Evolutionary conservation across 176 grass and related monocot genomes (phyloP).

Genomic region (Eremochloa ophiuroides): DNA sequence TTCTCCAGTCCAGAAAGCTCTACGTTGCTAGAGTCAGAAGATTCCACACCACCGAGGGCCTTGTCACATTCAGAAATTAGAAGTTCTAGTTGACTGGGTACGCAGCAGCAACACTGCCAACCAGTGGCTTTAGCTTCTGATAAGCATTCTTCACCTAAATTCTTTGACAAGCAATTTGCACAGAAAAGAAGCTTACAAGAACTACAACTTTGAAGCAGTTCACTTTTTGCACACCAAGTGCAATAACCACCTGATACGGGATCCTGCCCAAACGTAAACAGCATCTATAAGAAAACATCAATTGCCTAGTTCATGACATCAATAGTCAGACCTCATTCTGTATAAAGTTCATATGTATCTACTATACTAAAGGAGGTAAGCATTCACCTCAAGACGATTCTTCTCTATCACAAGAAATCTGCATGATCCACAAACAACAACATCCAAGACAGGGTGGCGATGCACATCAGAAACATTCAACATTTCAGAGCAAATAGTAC

Average conservation of each 20-base stretch:
- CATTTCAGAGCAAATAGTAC: slow-evolving; percentile 68
- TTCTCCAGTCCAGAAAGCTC: slow-evolving; percentile 52
- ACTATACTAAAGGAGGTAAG: neutral
- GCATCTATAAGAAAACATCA: neutral
- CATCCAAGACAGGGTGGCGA: slow-evolving; percentile 77
- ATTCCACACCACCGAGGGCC: slow-evolving; percentile 40
- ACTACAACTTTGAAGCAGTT: slow-evolving; percentile 73
- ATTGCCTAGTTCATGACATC: neutral
- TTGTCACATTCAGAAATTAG: slow-evolving; percentile 83
- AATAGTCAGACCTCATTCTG: neutral
- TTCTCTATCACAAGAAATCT: slow-evolving; percentile 88
- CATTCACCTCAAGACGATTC: slow-evolving; percentile 66
- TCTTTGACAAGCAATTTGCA: slow-evolving; percentile 61
- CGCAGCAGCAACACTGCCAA: slow-evolving; percentile 88
- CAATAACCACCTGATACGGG: slow-evolving; percentile 66
- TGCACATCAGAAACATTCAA: slow-evolving; percentile 78
- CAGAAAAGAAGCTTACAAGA: slow-evolving; percentile 89
- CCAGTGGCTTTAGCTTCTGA: slow-evolving; percentile 56
- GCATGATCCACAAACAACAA: slow-evolving; percentile 77
- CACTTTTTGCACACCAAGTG: slow-evolving; percentile 79
- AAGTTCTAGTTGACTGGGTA: slow-evolving; percentile 56
- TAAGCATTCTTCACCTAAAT: slow-evolving; percentile 75
- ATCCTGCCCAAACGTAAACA: slow-evolving; percentile 37
- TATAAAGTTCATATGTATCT: slow-evolving; percentile 14
- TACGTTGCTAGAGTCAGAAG: slow-evolving; percentile 55